These are phyloP conservation scores for Alternaria triticina DNA, from an alignment of 2,329 filamentous ascomycete species.

Conservation along the genomic window DNA sequence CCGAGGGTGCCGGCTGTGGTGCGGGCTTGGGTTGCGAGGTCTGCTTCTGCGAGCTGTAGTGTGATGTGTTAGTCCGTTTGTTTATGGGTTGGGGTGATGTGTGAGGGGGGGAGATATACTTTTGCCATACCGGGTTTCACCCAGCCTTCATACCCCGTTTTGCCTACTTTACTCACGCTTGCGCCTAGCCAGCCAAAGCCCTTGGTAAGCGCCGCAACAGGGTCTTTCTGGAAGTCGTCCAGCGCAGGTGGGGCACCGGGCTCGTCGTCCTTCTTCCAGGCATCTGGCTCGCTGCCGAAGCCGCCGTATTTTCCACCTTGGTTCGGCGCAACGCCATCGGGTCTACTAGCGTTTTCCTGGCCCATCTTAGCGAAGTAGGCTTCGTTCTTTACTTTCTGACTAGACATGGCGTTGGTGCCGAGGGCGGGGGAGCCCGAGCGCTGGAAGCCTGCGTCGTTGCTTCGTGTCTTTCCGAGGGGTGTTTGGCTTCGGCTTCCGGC, in stretches of 20 bases:
- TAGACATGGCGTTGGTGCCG: conserved; percentile 46
- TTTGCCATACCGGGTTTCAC: conserved; percentile 92
- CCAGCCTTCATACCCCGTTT: conserved; percentile 87
- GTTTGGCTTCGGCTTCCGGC: conserved; percentile 48
- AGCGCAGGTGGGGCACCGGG: conserved; percentile 66
- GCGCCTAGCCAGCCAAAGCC: conserved; percentile 93
- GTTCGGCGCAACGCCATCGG: conserved; percentile 77
- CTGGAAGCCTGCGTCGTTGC: conserved; percentile 36
- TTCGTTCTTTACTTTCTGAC: conserved; percentile 72
- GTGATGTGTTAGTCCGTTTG: conserved; percentile 17
- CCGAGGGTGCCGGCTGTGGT: conserved; percentile 60
- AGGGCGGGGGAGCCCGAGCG: conserved; percentile 48
- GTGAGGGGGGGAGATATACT: conserved; percentile 56
- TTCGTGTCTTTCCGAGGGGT: conserved; percentile 45
- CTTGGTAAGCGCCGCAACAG: conserved; percentile 84
- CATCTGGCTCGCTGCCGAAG: conserved; percentile 79
- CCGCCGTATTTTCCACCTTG: conserved; percentile 93
- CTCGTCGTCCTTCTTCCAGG: conserved; percentile 52
- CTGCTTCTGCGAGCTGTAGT: conserved; percentile 73
- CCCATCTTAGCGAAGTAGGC: conserved; percentile 89
- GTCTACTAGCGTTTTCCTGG: conserved; percentile 77
- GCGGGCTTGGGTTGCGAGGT: conserved; percentile 65
- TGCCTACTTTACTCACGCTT: conserved; percentile 87
- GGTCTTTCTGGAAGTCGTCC: conserved; percentile 92
- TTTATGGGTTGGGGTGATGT: too few relatives aligned